Percentiles rank a stretch among this genome's conserved stretches.
Evolutionary conservation across 179 eudicot species (phyloP).

Genomic region (Camellia oleifera): DNA sequence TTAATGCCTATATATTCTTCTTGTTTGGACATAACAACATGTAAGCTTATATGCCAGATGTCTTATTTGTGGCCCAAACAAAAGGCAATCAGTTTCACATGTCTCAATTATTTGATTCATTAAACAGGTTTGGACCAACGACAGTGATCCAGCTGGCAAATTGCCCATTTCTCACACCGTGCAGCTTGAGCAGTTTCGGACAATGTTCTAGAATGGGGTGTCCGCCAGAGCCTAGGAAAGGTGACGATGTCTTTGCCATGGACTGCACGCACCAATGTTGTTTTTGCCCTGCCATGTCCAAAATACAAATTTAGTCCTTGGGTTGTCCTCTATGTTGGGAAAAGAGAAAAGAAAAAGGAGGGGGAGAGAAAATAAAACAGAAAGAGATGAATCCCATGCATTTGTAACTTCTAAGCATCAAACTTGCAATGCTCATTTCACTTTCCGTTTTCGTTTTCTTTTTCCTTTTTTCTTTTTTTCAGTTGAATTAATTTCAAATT

Average conservation of each 20-base stretch:
- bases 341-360: background rate
- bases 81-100: background rate
- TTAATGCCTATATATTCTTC: no score
- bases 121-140: conserved; percentile 12
- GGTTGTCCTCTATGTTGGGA: background rate
- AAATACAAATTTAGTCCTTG: background rate
- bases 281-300: background rate
- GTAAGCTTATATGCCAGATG: no score
- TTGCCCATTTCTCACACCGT: conserved; percentile 1
- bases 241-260: background rate
- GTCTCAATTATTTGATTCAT: background rate
- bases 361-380: no score
- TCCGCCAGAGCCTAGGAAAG: background rate
- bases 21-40: no score
- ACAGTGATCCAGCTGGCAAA: background rate
- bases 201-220: background rate
- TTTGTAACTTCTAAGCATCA: background rate
- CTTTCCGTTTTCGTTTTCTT: background rate
- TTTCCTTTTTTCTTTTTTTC: no score
- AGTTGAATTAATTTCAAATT: background rate
- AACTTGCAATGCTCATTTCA: background rate
- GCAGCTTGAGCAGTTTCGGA: conserved; percentile 9
- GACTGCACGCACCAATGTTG: background rate
- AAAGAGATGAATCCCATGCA: background rate
- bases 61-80: no score